Base-by-base conservation (phyloP, 2,329 filamentous ascomycete genomes). In the Blastomyces percursus region DNA sequence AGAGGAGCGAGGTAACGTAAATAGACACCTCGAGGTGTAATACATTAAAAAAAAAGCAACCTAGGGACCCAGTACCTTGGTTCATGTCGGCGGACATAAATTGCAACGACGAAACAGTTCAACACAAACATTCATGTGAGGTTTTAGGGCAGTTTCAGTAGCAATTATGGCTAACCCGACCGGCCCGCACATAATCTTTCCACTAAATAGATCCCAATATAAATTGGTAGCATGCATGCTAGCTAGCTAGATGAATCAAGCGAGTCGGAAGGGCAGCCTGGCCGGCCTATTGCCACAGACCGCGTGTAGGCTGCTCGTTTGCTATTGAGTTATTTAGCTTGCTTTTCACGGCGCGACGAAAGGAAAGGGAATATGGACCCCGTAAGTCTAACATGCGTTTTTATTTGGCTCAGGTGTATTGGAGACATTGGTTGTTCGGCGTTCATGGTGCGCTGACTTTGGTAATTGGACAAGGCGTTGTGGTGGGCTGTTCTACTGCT, bases 231-330 rank as follows among this genome's bases (percentile, higher is more conserved):
- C 5, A 40, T 24, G 32, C 35, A 35, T 35, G 51, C 27, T 54
- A 35, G 51, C 27, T 54, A 35, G 27, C 9, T 35, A 8, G 32
- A 35, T 35, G 27, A n/a, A 42, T 55, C 19, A 55, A 24, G 30
- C 32, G 16, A 58, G 24, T 44, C 56, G 56, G 40, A 42, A 58
- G 16, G 19, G 19, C 56, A n/a, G 32, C 52, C 52, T 21, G 52
- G 16, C 52, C 14, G 21, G 30, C 56, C 56, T 59, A 59, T 59
- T 48, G 56, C 40, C 24, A 30, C 21, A 59, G 56, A 46, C 56
- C n/a, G 56, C 56, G 56, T 59, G 56, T 59, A 59, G 38, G 40
- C 12, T 11, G 24, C 14, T 46, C 21, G 40, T 46, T 59, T 48
- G 55, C 55, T 54, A 32, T 38, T 2, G 35, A 38, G 35, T 12